Conservation (phyloP, 2,329 filamentous ascomycete species). For the Beauveria bassiana region DNA sequence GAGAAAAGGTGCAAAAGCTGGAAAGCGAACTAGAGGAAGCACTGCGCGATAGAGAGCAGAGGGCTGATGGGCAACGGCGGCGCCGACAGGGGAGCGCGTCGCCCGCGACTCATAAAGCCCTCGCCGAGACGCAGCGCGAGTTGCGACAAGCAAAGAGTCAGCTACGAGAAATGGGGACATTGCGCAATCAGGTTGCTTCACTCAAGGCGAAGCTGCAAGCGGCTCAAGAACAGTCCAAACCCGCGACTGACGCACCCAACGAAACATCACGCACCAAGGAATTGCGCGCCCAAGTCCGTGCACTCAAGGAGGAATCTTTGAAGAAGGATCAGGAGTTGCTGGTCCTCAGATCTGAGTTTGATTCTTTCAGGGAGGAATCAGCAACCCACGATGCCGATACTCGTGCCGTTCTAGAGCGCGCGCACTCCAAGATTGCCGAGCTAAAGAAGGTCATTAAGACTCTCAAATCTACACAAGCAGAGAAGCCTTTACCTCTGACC, state of each 20-base stretch:
- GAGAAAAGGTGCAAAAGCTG: conserved; percentile 51
- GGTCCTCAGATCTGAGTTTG: conserved; percentile 44
- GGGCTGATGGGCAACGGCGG: conserved; percentile 23
- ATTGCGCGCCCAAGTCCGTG: conserved; percentile 34
- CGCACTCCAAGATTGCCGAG: conserved; percentile 48
- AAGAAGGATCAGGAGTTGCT: conserved; percentile 43
- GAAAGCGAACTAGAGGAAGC: conserved; percentile 40
- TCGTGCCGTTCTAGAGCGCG: conserved; percentile 45
- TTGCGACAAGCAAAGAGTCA: conserved; percentile 47
- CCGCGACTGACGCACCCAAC: conserved; percentile 20
- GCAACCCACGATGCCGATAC: conserved; percentile 48
- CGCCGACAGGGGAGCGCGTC: conserved; percentile 34
- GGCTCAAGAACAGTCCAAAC: conserved; percentile 32
- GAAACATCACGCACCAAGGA: conserved; percentile 25
- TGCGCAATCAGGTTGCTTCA: conserved; percentile 45
- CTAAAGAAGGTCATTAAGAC: conserved; percentile 45
- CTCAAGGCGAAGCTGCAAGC: conserved; percentile 39
- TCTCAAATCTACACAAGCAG: conserved; percentile 28
- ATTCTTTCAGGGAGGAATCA: conserved; percentile 44
- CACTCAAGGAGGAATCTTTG: conserved; percentile 34
- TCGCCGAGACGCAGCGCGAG: conserved; percentile 47
- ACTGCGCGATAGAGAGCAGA: conserved; percentile 27
- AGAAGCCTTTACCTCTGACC: conserved; percentile 21
- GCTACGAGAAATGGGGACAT: conserved; percentile 40
- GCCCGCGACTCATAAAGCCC: conserved; percentile 41